Base-by-base conservation (phyloP, 768 basidiomycete genomes). In the Auricularia auricula-judae region DNA sequence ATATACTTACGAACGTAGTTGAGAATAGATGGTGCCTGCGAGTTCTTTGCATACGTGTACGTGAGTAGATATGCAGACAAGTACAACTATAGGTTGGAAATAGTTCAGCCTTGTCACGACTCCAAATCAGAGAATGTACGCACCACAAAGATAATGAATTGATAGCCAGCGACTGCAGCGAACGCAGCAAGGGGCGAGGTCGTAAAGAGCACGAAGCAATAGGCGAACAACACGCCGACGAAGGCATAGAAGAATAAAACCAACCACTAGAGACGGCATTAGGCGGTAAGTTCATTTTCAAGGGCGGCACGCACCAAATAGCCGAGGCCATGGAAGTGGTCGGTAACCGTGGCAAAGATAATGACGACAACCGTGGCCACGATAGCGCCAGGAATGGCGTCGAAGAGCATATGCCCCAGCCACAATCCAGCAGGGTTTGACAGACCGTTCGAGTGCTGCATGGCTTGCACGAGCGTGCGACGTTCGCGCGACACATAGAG, bases 401-500 rank as follows among this genome's bases (percentile, higher is more conserved):
- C 90, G 72, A 88, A 89, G 70, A 87, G 75, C 16, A 91, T 78
- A 73, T 92, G 90, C 2, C 90, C 90, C 3, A 92, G 75, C 88
- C 89, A 90, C 54, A 91, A 76, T 2, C 86, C 88, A 60, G 84
- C 72, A 21, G 87, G 85, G 68, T 89, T 78, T 1, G 84, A 79
- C 34, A 91, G 73, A 1, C 89, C 89, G 71, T 91, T 89, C 42
- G 86, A 88, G 42, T 87, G 76, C 70, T 91, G 89, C 87, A 91
- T 92, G 2, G 89, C 86, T 71, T 91, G 88, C 0, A 91, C 87
- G 56, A 76, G 74, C 0, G 85, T 83, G 2, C 83, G 80, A 10
- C 87, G 82, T 70, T 92, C 90, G 66, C 79, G 80, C 0, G 88
- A 84, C 3, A 89, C 88, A 72, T 92, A 92, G 14, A 92, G 72